Percentiles rank a stretch among this genome's conserved stretches.
Conservation (phyloP, 352 stramenopile genomes). For the Elongisporangium undulatum region DNA sequence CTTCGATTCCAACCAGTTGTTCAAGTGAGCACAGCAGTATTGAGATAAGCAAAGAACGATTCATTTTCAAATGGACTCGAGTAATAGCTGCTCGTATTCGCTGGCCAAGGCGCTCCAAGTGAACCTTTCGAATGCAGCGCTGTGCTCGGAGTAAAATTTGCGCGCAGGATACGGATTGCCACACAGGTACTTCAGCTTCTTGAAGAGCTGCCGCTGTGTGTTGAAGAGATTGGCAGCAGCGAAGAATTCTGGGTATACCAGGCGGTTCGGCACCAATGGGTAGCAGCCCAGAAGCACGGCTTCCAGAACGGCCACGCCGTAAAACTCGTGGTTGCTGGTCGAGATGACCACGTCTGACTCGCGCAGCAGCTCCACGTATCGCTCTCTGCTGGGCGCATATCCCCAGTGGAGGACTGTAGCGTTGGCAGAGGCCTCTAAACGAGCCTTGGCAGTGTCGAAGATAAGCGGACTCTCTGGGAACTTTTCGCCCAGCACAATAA, state of each 20-base stretch:
- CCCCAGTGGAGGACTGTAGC: slow-evolving; percentile 37
- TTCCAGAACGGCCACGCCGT: slow-evolving; percentile 44
- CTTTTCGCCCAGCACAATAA: slow-evolving; percentile 44
- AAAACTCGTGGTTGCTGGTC: slow-evolving; percentile 56
- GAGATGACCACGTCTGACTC: slow-evolving; percentile 42
- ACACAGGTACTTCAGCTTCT: slow-evolving; percentile 39
- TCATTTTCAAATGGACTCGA: slow-evolving; percentile 1
- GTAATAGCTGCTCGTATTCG: slow-evolving; percentile 19
- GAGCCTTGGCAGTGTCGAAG: slow-evolving; percentile 19
- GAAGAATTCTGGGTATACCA: slow-evolving; percentile 53
- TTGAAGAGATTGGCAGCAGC: slow-evolving; percentile 26
- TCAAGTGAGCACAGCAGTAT: slow-evolving; percentile 4
- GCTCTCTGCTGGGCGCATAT: slow-evolving; percentile 17
- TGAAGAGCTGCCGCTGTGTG: slow-evolving; percentile 37
- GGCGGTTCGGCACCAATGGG: slow-evolving; percentile 39
- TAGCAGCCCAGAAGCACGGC: slow-evolving; percentile 40
- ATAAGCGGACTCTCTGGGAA: slow-evolving; percentile 21
- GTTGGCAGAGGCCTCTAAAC: slow-evolving; percentile 13
- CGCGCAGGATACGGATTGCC: slow-evolving; percentile 16
- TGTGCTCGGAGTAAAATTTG: slow-evolving; percentile 9
- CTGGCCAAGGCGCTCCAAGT: slow-evolving; percentile 20
- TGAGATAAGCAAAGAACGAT: background rate
- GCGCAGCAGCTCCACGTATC: slow-evolving; percentile 33
- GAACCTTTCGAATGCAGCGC: slow-evolving; percentile 18
- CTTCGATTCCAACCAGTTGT: background rate